These are phyloP conservation scores for Hypholoma fasciculare DNA, from an alignment of 768 basidiomycete species.

Conservation along the genomic window DNA sequence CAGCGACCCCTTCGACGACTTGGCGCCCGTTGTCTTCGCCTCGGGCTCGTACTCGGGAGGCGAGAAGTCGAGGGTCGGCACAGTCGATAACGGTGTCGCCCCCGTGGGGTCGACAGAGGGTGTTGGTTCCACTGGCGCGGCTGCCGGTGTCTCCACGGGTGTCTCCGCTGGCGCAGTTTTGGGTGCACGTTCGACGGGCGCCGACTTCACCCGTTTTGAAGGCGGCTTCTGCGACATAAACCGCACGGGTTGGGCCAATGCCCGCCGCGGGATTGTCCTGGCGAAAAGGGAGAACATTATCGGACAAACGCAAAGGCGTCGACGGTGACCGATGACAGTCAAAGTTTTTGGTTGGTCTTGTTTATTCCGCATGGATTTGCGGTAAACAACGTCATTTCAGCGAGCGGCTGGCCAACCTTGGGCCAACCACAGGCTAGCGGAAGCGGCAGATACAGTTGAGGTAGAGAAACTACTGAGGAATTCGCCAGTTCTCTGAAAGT, in stretches of 20 bases:
- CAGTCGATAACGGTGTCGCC: slow-evolving; percentile 14
- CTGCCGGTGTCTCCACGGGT: slow-evolving; percentile 19
- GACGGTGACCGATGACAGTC: not conserved
- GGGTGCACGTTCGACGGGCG: slow-evolving; percentile 2
- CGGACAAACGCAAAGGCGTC: not conserved
- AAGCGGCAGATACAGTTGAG: too few species aligned
- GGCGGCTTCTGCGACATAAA: slow-evolving; percentile 33
- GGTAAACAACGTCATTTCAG: not conserved
- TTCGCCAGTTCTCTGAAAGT: not conserved
- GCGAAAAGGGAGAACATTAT: slow-evolving; percentile 32
- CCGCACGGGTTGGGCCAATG: slow-evolving; percentile 31
- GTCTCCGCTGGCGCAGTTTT: slow-evolving; percentile 18
- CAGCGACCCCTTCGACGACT: slow-evolving; percentile 74
- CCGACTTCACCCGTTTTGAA: slow-evolving; percentile 15
- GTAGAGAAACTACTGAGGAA: not conserved
- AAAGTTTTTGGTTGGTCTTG: slow-evolving; percentile 18
- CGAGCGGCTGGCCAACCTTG: too few species aligned
- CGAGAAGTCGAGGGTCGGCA: slow-evolving; percentile 67
- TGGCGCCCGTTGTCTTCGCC: slow-evolving; percentile 67
- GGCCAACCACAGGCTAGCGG: too few species aligned
- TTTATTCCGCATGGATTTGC: slow-evolving; percentile 1
- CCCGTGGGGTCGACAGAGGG: not conserved
- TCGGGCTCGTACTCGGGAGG: slow-evolving; percentile 47
- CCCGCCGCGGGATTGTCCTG: slow-evolving; percentile 34
- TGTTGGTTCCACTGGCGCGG: slow-evolving; percentile 14